A percentile compares a stretch with the other conserved stretches of the same genome.
These are phyloP conservation scores for Patellifolia procumbens DNA, from an alignment of 179 eudicot species.

Conservation along the genomic window DNA sequence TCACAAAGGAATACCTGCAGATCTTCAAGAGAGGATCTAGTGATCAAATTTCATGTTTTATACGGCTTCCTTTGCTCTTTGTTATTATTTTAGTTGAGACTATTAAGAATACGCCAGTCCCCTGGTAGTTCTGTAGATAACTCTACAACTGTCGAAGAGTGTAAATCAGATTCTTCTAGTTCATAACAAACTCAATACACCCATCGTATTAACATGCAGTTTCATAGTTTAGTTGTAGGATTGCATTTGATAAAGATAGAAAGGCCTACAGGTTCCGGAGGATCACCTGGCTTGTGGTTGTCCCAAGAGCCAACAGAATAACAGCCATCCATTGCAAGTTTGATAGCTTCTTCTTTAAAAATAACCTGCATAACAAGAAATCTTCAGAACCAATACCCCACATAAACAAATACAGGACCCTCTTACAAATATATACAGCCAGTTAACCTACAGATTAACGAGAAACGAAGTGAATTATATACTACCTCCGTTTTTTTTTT, in stretches of 20 bases:
- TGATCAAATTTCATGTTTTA: not conserved
- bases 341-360: conserved; percentile 74
- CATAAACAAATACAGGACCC: not conserved
- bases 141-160: not conserved
- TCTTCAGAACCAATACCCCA: not conserved
- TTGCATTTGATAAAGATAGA: not conserved
- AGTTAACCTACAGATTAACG: not conserved
- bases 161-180: not conserved
- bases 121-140: not conserved
- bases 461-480: too few relatives aligned
- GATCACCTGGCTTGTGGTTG: conserved; percentile 94
- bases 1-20: not conserved
- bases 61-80: not conserved
- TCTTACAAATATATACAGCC: not conserved
- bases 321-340: conserved; percentile 95
- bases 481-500: too few relatives aligned
- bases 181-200: not conserved
- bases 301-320: conserved; percentile 79
- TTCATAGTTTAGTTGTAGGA: not conserved
- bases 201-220: not conserved
- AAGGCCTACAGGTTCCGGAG: not conserved
- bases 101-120: not conserved
- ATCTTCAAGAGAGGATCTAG: not conserved
- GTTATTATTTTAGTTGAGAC: not conserved
- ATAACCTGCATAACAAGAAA: conserved; percentile 52